Base-by-base conservation (phyloP, 352 stramenopile genomes). In the Phytophthora pinifolia region DNA sequence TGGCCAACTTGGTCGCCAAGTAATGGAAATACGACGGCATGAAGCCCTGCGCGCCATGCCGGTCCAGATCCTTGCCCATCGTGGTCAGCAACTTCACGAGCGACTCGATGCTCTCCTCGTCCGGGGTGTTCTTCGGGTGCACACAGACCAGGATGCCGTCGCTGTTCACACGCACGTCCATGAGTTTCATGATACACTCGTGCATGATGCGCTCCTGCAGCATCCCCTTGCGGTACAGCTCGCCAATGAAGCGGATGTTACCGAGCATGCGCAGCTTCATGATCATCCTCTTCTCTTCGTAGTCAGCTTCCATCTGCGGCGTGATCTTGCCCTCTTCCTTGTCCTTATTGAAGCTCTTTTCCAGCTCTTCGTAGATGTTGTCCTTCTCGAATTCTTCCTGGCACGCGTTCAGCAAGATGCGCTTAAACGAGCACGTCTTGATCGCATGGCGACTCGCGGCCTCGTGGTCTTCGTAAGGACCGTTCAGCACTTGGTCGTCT, bases 191-290 rank as follows among this genome's bases (percentile, higher is more conserved):
- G 45, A 98, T 97, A 58, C 94, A 98, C 65, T 96, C 93, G 54
- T 97, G 85, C 92, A 99, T 99, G 58, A 99, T 98, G 41, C 96
- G 96, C 73, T 98, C 92, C 51, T 98, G 97, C 18, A 99, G 79
- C 74, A 99, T 97, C 22, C 81, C 83, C 66, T 98, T 98, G 59
- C 98, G 98, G 79, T 97, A 99, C 30, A 99, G 68, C 65, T 99
- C 96, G 22, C 97, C 97, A 71, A 99, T 98, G 58, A 98, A 98
- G 31, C 83, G 79, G 52, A 97, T 92, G 47, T 94, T 93, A 29
- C 83, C 83, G 38, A 99, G 88, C 94, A 99, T 99, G 27, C 97
- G 94, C 44, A 96, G 84, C 79, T 99, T 98, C 67, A 98, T 98
- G 50, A 97, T 95, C 45, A 98, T 60, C 8, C 84, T 74, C 50